These are phyloP conservation scores for Pseudogymnoascus verrucosus DNA, from an alignment of 2,329 filamentous ascomycete genomes.

Conservation along the genomic window DNA sequence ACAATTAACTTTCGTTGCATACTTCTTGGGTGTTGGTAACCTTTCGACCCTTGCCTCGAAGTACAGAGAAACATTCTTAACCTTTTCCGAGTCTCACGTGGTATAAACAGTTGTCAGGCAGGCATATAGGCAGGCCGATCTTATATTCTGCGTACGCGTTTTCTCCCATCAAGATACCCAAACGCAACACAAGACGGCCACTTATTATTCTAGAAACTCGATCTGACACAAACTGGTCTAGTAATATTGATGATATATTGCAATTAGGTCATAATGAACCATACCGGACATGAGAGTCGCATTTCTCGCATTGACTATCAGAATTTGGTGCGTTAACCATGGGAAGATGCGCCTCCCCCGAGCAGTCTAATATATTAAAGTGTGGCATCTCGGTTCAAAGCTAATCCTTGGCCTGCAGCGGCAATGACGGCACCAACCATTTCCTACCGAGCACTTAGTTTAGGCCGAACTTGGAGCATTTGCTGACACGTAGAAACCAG, in stretches of 20 bases:
- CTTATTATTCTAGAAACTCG: background rate
- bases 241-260: background rate
- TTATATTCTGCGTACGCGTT: background rate
- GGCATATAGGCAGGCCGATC: background rate
- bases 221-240: background rate
- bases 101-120: background rate
- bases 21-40: too few relatives aligned
- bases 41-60: too few relatives aligned
- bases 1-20: too few relatives aligned
- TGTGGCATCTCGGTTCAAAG: background rate
- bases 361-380: background rate
- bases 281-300: background rate
- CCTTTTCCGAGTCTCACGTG: background rate
- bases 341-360: background rate
- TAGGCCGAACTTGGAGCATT: too few relatives aligned
- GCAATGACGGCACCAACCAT: background rate
- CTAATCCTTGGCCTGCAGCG: background rate
- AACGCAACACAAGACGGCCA: background rate
- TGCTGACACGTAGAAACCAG: background rate
- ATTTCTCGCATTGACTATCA: background rate
- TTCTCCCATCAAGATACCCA: background rate
- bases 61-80: too few relatives aligned
- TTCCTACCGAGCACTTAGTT: too few relatives aligned
- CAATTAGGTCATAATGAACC: background rate
- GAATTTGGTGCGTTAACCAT: background rate